These are phyloP conservation scores for Diaporthe sp. DNA, from an alignment of 2,329 filamentous ascomycete species.

Conservation along the genomic window DNA sequence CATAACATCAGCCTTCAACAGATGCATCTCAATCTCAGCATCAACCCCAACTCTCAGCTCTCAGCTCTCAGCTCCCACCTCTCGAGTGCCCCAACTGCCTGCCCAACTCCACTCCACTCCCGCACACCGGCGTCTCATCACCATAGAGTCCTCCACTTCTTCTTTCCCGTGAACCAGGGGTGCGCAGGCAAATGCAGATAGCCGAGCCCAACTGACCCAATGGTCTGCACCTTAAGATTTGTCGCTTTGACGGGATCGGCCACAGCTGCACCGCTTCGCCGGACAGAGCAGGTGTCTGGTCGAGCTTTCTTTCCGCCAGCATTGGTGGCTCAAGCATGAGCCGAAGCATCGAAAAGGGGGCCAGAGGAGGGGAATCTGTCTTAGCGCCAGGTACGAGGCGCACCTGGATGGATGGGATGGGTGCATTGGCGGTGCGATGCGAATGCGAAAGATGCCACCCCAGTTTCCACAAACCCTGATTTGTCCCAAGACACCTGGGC, in stretches of 20 bases:
- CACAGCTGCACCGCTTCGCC: not conserved
- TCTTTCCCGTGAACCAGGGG: not conserved
- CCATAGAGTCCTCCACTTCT: not conserved
- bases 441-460: conserved; percentile 5
- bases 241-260: conserved; percentile 4
- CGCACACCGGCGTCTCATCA: not conserved
- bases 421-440: conserved; percentile 21
- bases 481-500: not conserved
- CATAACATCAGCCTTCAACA: not conserved
- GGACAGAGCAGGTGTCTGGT: no score
- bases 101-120: not conserved
- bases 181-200: conserved; percentile 3
- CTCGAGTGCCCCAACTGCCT: not conserved
- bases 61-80: not conserved
- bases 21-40: not conserved
- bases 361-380: not conserved
- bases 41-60: not conserved
- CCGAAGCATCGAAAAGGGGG: conserved; percentile 8
- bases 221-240: conserved; percentile 13
- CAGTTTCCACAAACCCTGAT: not conserved
- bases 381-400: conserved; percentile 26
- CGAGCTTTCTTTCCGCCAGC: not conserved
- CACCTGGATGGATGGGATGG: not conserved
- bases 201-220: conserved; percentile 10
- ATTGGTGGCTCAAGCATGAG: not conserved